Evolutionary conservation across 2,329 filamentous ascomycete genomes (phyloP).

Genomic region (Bimuria novae-zelandiae): DNA sequence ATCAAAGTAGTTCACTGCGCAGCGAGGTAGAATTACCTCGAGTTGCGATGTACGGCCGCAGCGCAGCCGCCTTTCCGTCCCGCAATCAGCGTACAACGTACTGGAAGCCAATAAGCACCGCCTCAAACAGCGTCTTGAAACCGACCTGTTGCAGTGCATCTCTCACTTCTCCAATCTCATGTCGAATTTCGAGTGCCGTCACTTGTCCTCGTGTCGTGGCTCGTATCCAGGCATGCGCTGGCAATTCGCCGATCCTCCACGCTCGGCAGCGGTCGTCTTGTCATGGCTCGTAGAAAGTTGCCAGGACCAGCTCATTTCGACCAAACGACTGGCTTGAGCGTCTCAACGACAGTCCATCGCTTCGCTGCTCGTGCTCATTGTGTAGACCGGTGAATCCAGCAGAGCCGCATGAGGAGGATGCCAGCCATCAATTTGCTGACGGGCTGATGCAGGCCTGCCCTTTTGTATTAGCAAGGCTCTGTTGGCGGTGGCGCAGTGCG

Average conservation of each 20-base stretch:
- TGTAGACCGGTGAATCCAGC: conserved; percentile 36
- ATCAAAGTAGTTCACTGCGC: conserved; percentile 14
- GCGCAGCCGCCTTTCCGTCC: conserved; percentile 5
- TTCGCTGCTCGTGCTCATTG: conserved; percentile 21
- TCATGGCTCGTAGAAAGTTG: conserved; percentile 18
- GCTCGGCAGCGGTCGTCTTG: conserved; percentile 10
- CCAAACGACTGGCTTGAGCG: conserved; percentile 41
- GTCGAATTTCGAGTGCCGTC: neutral
- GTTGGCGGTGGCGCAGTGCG: conserved; percentile 43
- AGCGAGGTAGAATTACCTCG: conserved; percentile 31
- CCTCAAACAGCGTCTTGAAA: conserved; percentile 10
- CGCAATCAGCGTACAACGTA: conserved; percentile 10
- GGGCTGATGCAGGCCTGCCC: conserved; percentile 16
- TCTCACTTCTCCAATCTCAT: neutral
- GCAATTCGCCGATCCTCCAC: conserved; percentile 21
- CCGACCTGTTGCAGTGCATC: neutral
- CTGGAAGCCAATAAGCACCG: conserved; percentile 18
- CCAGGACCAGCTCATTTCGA: conserved; percentile 20
- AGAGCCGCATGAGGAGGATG: conserved; percentile 36
- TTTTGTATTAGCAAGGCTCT: conserved; percentile 21
- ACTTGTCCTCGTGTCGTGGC: conserved; percentile 2
- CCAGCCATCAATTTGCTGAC: conserved; percentile 10
- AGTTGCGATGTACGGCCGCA: conserved; percentile 24
- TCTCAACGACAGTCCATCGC: conserved; percentile 11
- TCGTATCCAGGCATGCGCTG: conserved; percentile 30